Conservation (phyloP, 352 stramenopile species). For the Blastocystis sp. region DNA sequence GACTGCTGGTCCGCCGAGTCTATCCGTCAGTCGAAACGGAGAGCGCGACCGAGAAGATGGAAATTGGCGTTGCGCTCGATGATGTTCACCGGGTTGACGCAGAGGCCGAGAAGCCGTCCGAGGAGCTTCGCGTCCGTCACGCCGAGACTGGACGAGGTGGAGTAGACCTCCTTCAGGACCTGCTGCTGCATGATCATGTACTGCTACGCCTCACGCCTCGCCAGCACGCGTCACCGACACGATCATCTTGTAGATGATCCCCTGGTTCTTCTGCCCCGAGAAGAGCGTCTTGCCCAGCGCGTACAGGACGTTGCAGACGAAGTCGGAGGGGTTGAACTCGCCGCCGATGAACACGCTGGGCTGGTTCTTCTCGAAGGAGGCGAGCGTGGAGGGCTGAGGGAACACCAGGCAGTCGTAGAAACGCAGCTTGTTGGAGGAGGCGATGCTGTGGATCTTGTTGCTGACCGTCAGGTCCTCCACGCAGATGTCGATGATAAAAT, state of each 20-base stretch:
- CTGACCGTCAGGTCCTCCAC: conserved; percentile 32
- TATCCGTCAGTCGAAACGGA: neutral
- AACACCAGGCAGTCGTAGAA: conserved; percentile 59
- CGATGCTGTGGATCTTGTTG: conserved; percentile 35
- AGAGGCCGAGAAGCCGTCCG: conserved; percentile 17
- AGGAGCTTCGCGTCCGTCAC: conserved; percentile 33
- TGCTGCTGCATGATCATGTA: conserved; percentile 68
- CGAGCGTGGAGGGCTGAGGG: conserved; percentile 26
- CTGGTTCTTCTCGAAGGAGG: conserved; percentile 66
- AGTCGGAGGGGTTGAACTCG: conserved; percentile 16
- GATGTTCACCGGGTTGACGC: conserved; percentile 18
- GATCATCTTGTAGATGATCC: conserved; percentile 71
- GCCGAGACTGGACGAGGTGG: conserved; percentile 32
- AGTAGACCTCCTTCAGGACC: conserved; percentile 66
- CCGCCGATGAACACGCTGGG: conserved; percentile 33
- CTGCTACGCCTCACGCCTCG: conserved; percentile 13
- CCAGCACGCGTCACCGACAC: neutral
- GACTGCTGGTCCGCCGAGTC: neutral
- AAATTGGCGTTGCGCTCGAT: conserved; percentile 56
- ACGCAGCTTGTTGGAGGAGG: neutral
- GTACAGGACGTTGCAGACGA: conserved; percentile 2
- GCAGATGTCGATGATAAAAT: conserved; percentile 45
- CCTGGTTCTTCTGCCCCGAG: conserved; percentile 46
- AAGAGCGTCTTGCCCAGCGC: conserved; percentile 11
- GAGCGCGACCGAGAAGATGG: neutral